Evolutionary conservation across 2,329 filamentous ascomycete genomes (phyloP).

Genomic region (Berkeleyomyces basicola): DNA sequence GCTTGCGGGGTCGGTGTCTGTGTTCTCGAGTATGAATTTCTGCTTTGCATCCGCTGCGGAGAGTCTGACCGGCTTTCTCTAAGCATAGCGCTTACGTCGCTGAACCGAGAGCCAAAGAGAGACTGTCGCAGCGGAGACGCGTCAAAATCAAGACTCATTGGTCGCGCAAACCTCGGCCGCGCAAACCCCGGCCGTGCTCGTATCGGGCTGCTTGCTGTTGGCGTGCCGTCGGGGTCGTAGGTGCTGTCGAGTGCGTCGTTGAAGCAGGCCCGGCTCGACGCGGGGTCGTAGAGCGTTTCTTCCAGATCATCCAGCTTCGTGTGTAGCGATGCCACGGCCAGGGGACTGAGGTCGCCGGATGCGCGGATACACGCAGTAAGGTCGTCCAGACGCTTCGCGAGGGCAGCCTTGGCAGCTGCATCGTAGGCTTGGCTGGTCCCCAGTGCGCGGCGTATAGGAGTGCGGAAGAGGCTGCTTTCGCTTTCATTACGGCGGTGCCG

Average conservation of each 20-base stretch:
- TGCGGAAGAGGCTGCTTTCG: conserved; percentile 4
- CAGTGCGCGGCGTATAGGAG: conserved; percentile 9
- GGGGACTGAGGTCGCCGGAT: conserved; percentile 8
- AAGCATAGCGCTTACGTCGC: conserved; percentile 8
- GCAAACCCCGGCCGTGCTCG: conserved; percentile 3
- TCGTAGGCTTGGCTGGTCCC: conserved; percentile 13
- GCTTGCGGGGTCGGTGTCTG: conserved; percentile 4
- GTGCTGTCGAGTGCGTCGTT: conserved; percentile 6
- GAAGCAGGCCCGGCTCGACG: conserved; percentile 6
- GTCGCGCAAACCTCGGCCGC: conserved; percentile 8
- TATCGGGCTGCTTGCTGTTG: neutral
- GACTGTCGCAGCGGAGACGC: conserved; percentile 4
- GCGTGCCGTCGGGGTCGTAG: neutral
- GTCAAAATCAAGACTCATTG: conserved; percentile 12
- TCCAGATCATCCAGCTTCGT: conserved; percentile 11
- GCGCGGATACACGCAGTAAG: conserved; percentile 9
- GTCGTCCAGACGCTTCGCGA: conserved; percentile 12
- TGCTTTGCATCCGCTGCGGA: neutral
- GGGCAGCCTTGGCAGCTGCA: conserved; percentile 10
- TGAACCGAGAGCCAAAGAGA: conserved; percentile 9
- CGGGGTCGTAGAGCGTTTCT: conserved; percentile 6
- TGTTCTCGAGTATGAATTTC: neutral
- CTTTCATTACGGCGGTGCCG: conserved; percentile 6
- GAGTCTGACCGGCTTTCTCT: conserved; percentile 4
- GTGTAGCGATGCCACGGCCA: conserved; percentile 10